A percentile compares a stretch with the other conserved stretches of the same genome.
Evolutionary conservation across 371 early-diverging fungal species (phyloP).

Genomic region (Nosema muscidifuracis): DNA sequence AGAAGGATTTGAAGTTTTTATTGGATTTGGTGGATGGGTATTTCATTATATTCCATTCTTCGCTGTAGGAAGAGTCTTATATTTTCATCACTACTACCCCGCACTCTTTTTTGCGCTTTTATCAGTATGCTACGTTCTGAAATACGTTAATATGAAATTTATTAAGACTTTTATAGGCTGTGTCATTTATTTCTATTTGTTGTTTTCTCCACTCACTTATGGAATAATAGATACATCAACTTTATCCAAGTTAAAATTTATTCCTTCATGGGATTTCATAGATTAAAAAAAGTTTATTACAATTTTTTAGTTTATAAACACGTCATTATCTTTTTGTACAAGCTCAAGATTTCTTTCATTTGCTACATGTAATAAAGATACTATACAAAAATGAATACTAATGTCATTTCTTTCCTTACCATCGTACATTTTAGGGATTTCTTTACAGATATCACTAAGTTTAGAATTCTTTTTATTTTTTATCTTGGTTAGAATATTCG

Average conservation of each 20-base stretch:
- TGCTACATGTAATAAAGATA: constrained; percentile 62
- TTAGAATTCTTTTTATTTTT: not conserved
- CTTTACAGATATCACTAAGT: constrained; percentile 19
- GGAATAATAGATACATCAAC: constrained; percentile 43
- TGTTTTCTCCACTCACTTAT: constrained; percentile 51
- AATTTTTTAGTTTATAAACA: constrained; percentile 1
- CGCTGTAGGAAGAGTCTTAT: constrained; percentile 81
- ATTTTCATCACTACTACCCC: constrained; percentile 91
- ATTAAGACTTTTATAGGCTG: constrained; percentile 15
- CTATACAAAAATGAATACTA: constrained; percentile 59
- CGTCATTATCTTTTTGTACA: not conserved
- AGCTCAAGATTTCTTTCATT: constrained; percentile 56
- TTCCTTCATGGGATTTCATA: constrained; percentile 52
- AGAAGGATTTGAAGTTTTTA: constrained; percentile 25
- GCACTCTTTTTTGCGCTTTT: constrained; percentile 78
- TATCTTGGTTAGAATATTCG: constrained; percentile 34
- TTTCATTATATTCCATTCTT: constrained; percentile 86
- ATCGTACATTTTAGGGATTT: constrained; percentile 31
- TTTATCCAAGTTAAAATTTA: constrained; percentile 25
- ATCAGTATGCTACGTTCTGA: constrained; percentile 25
- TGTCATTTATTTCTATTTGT: constrained; percentile 15
- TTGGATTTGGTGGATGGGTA: constrained; percentile 74
- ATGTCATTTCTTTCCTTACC: constrained; percentile 56
- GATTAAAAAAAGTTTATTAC: constrained; percentile 3
- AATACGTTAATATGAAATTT: not conserved